Conservation (phyloP, 129 eudicot genomes). For the Chrysanthemum seticuspe region DNA sequence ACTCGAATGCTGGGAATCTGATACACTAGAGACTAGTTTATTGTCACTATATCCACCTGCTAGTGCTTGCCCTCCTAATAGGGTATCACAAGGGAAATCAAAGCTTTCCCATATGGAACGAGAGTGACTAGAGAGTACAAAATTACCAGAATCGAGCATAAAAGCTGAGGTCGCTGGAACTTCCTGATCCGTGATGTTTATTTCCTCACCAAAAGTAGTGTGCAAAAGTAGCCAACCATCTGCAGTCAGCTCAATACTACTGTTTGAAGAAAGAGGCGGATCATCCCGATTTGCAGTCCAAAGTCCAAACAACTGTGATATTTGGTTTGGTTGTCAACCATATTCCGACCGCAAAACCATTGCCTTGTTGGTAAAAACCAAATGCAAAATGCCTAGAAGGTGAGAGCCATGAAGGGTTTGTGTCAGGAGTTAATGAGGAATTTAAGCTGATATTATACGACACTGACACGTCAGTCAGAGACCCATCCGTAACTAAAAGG, state of each 20-base stretch:
- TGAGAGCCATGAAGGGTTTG: constrained; percentile 34
- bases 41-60: too few species aligned
- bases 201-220: background rate
- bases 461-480: background rate
- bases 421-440: constrained; percentile 23
- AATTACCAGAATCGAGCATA: constrained; percentile 36
- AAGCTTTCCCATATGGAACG: constrained; percentile 26
- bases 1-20: constrained; percentile 12
- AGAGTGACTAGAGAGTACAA: constrained; percentile 19
- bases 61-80: constrained; percentile 37
- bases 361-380: constrained; percentile 35
- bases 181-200: too few species aligned
- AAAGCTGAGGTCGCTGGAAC: constrained; percentile 14
- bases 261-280: constrained; percentile 32
- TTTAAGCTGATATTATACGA: constrained; percentile 24
- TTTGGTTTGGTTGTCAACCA: constrained; percentile 30
- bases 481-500: constrained; percentile 22
- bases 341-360: constrained; percentile 36
- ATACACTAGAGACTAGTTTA: constrained; percentile 21
- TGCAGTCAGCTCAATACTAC: constrained; percentile 13
- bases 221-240: constrained; percentile 21
- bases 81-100: constrained; percentile 29
- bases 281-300: constrained; percentile 43
- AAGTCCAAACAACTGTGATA: constrained; percentile 38
- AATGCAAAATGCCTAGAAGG: constrained; percentile 37